A percentile compares a stretch with the other conserved stretches of the same genome.
These are phyloP conservation scores for Suillus ampliporus DNA, from an alignment of 768 basidiomycete genomes.

Conservation along the genomic window DNA sequence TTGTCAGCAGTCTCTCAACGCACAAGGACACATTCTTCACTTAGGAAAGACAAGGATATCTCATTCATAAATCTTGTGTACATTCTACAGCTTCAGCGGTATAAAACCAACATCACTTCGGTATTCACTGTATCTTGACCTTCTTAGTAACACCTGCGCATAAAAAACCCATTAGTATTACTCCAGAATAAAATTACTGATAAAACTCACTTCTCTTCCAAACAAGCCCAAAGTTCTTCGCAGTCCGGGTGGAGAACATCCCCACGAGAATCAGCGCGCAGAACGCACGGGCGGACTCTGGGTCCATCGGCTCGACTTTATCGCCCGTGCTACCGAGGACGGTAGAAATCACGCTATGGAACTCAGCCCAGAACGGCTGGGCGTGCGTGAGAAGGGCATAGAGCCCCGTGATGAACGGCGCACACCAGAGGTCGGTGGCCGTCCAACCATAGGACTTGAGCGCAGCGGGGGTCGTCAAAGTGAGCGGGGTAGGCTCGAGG, in stretches of 20 bases:
- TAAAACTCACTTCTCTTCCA: constrained; percentile 23
- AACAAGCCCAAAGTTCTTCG: constrained; percentile 60
- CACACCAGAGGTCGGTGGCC: constrained; percentile 84
- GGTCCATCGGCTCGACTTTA: constrained; percentile 56
- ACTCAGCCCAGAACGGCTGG: constrained; percentile 81
- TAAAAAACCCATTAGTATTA: not conserved
- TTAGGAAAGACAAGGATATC: not conserved
- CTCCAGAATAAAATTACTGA: not conserved
- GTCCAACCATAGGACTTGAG: constrained; percentile 86
- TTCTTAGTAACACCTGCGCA: constrained; percentile 25
- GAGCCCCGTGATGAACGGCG: constrained; percentile 74
- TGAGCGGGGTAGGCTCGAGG: constrained; percentile 71
- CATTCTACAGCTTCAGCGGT: not conserved
- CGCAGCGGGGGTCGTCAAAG: constrained; percentile 78
- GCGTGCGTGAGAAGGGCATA: constrained; percentile 87
- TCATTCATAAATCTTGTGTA: not conserved
- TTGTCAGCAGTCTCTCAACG: too few relatives aligned
- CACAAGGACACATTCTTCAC: too few relatives aligned
- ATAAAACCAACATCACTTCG: not conserved
- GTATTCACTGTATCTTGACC: constrained; percentile 31
- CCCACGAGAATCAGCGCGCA: constrained; percentile 69
- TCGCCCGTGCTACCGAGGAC: constrained; percentile 46
- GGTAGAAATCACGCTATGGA: constrained; percentile 53
- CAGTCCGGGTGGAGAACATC: constrained; percentile 66
- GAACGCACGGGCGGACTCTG: constrained; percentile 69